Evolutionary conservation across 2,329 filamentous ascomycete species (phyloP), one percentile per base, ranked within the genome.

Genomic region (Diaporthe capsici): DNA sequence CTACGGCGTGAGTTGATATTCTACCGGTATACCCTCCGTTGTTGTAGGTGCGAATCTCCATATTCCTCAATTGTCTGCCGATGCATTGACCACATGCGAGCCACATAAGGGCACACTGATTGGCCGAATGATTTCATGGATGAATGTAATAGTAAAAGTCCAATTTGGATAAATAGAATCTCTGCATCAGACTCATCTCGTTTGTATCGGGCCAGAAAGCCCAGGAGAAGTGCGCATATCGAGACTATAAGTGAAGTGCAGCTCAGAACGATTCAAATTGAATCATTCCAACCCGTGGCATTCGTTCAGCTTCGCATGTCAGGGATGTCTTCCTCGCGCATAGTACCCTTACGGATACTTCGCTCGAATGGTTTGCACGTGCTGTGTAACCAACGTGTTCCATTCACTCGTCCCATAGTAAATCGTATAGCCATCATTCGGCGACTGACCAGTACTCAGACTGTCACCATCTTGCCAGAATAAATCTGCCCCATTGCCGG

Each of bases 381-480:
- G 76, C 47, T 76, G 42, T 13, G 70, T 74, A 2, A 77, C 76
- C 71, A 77, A 53, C 4, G 74, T 74, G 49, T 57, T 55, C 70
- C 74, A 77, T 37, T 77, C 67, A 51, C 55, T 55, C 1, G 39
- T 25, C 8, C 71, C 65, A 34, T 76, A 76, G 47, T 61, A 77
- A 15, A 77, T 65, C 25, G 76, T 77, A 31, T 77, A 73, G 9
- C 76, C 76, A 42, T 77, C 76, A 8, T 77, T 57, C 1, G 61
- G 47, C 25, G 76, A 71, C 61, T 77, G 73, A 20, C 73, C 65
- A 44, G 57, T 75, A 55, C 72, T 74, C 22, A 77, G 58, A 20
- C 31, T 73, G 37, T 73, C 74, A 25, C 76, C 76, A 25, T 55
- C 42, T 34, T 77, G 76, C 74, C 76, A 77, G 31, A 77, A 77